Conservation (phyloP, 345 rosid genomes). For the Sonneratia alba region DNA sequence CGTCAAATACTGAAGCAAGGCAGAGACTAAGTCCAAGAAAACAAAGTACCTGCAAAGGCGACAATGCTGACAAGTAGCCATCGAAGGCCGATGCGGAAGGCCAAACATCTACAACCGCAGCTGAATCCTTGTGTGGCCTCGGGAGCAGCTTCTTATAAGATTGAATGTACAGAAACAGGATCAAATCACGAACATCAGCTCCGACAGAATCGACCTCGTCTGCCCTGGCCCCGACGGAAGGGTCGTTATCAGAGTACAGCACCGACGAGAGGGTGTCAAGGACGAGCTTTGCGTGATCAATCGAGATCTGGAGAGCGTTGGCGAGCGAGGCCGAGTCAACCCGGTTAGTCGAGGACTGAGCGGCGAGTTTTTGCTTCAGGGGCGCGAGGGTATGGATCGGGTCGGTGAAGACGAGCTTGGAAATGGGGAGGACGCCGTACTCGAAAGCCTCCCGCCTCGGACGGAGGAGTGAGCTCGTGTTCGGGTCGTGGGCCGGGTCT, state of each 20-base stretch:
- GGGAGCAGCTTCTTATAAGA: constrained; percentile 90
- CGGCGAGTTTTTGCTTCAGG: constrained; percentile 46
- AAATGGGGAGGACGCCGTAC: constrained; percentile 92
- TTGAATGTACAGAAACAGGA: constrained; percentile 78
- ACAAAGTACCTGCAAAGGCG: constrained; percentile 75
- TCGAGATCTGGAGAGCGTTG: constrained; percentile 81
- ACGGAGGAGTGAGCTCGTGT: constrained; percentile 44
- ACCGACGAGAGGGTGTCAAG: constrained; percentile 82
- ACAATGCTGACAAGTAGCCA: constrained; percentile 85
- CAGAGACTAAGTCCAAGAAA: neutral
- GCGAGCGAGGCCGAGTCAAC: constrained; percentile 56
- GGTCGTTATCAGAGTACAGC: constrained; percentile 70
- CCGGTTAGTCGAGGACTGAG: constrained; percentile 33
- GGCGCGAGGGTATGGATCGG: constrained; percentile 67
- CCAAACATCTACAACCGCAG: constrained; percentile 95
- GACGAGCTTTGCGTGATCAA: constrained; percentile 75
- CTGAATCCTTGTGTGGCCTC: constrained; percentile 87
- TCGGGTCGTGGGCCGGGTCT: constrained; percentile 31
- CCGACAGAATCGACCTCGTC: constrained; percentile 57
- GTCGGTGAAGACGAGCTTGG: constrained; percentile 79
- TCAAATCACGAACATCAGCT: constrained; percentile 81
- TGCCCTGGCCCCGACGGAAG: constrained; percentile 38
- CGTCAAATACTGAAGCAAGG: neutral
- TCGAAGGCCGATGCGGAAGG: constrained; percentile 98
- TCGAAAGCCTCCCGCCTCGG: constrained; percentile 91